Evolutionary conservation across 768 basidiomycete species (phyloP).

Genomic region (Xerocomellus chrysenteron): DNA sequence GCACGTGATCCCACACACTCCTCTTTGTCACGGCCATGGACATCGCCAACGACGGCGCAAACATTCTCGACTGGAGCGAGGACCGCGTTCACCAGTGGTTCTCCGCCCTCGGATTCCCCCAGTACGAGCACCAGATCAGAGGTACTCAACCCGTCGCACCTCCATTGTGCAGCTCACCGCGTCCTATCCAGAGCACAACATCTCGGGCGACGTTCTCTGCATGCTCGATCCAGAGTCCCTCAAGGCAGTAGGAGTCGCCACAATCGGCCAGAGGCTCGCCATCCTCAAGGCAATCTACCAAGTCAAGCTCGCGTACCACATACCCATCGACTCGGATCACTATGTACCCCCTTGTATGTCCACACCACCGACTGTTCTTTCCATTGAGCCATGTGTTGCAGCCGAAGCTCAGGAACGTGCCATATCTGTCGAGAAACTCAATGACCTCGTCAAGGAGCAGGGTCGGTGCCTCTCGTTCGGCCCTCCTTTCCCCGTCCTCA

Average conservation of each 20-base stretch:
- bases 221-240: constrained; percentile 81
- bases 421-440: constrained; percentile 63
- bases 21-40: constrained; percentile 23
- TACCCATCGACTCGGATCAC: constrained; percentile 80
- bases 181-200: constrained; percentile 69
- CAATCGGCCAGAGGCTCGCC: constrained; percentile 86
- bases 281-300: constrained; percentile 93
- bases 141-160: constrained; percentile 41
- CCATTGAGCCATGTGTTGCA: constrained; percentile 23
- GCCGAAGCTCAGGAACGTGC: constrained; percentile 60
- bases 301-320: constrained; percentile 78
- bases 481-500: neutral
- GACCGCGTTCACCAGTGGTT: constrained; percentile 80
- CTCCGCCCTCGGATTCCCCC: constrained; percentile 71
- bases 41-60: constrained; percentile 29
- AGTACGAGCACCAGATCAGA: constrained; percentile 81
- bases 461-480: constrained; percentile 41
- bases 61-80: constrained; percentile 68
- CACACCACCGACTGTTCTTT: neutral
- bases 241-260: constrained; percentile 83
- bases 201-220: constrained; percentile 87
- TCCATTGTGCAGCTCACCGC: neutral
- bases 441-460: constrained; percentile 70
- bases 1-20: too few relatives aligned
- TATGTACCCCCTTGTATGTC: constrained; percentile 87